Evolutionary conservation across 2,329 filamentous ascomycete species (phyloP), one percentile per base, ranked within the genome.

Genomic region (Nemania sp.): DNA sequence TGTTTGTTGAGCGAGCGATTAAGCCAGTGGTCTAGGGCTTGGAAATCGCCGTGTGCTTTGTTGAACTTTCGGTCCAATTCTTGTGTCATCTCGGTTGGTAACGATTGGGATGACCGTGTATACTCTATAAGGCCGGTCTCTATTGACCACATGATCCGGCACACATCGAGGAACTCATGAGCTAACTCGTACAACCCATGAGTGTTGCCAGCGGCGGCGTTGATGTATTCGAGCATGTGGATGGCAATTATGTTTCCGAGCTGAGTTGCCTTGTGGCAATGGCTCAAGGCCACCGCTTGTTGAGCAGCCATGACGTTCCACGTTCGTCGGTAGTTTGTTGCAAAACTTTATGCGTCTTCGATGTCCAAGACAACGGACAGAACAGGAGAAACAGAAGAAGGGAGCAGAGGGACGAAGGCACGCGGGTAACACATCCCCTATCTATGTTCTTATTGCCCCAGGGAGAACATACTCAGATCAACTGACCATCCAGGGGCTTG

Each of bases 111-210:
- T 22, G 82, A 83, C 47, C 83, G 82, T 32, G 82, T 78, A 52
- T 82, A 85, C 72, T 89, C 86, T n/a, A 80, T 78, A 61, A 92
- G 82, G 5, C 90, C 90, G 24, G 88, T 86, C 77, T 92, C 89
- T 69, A 92, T 89, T n/a, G 88, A 86, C 83, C 89, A 91, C 49
- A 92, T 82, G 49, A 89, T 86, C 62, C 89, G 86, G 76, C 87
- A 90, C 5, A 88, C 87, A 64, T 92, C 89, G 66, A 93, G 84
- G 74, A 92, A 91, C 70, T 90, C 88, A 69, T 86, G 85, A 10
- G 90, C 89, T 22, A 92, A 83, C 27, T 83, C 80, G 66, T 87
- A 85, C 76, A 90, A 88, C 3, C 66, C 68, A 0, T 86, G 85
- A 41, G 85, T 82, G 41, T 84, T 80, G 72, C 87, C 88, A 65